phyloP scores from a whole-genome alignment of 139 green algal genomes.

The Raphidocelis subcapitata region DNA sequence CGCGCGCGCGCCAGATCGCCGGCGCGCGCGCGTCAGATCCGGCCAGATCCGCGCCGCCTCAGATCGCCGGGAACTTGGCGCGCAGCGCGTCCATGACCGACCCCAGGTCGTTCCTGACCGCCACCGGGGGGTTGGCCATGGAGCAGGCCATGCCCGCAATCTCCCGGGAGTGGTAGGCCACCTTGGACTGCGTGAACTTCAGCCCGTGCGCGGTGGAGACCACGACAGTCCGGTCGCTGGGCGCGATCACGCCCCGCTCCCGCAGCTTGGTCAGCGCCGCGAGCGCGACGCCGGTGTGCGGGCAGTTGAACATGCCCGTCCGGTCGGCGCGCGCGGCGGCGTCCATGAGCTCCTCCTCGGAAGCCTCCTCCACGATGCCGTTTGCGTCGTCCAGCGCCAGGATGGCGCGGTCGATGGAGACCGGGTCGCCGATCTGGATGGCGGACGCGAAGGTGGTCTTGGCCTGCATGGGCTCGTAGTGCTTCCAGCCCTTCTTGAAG shows the following conservation, averaged over 20 bases:
- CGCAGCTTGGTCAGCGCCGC: conserved; percentile 95
- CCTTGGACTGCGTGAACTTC: conserved; percentile 98
- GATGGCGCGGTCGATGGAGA: conserved; percentile 98
- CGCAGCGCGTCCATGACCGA: conserved; percentile 92
- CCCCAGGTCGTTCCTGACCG: conserved; percentile 91
- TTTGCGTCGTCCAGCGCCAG: conserved; percentile 88
- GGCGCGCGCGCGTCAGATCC: too few relatives aligned
- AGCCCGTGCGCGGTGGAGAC: conserved; percentile 97
- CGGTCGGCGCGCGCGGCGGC: conserved; percentile 92
- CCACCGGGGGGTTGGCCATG: conserved; percentile 93
- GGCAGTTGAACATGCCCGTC: conserved; percentile 97
- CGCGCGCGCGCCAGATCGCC: too few relatives aligned
- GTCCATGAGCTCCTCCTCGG: conserved; percentile 99
- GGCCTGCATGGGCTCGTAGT: conserved; percentile 91
- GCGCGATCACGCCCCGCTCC: conserved; percentile 80
- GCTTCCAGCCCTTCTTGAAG: conserved; percentile 70
- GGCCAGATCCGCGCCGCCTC: too few relatives aligned
- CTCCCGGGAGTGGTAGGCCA: conserved; percentile 91
- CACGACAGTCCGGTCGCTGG: conserved; percentile 91
- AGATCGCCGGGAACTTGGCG: too few relatives aligned
- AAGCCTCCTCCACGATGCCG: conserved; percentile 98
- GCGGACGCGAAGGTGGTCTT: conserved; percentile 94
- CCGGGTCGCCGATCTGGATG: conserved; percentile 99
- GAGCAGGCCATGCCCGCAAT: conserved; percentile 69
- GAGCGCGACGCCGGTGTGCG: conserved; percentile 93